phyloP scores from a whole-genome alignment of 2,329 filamentous ascomycete species.

The Drechslerella dactyloides region DNA sequence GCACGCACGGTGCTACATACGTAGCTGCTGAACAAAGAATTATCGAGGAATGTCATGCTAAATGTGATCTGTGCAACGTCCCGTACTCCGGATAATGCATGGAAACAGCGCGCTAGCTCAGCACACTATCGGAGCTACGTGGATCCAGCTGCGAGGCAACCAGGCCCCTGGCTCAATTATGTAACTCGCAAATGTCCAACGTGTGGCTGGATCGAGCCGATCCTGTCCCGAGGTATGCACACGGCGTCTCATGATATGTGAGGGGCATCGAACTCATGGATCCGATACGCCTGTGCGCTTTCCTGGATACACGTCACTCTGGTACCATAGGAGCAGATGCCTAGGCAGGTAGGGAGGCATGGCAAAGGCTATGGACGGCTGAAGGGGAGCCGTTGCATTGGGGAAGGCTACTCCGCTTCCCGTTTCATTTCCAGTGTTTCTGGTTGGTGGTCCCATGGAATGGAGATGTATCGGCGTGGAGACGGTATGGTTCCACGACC shows the following conservation, averaged over 20 bases:
- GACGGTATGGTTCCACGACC: neutral
- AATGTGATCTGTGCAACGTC: too few species aligned
- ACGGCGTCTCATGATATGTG: neutral
- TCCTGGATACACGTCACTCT: constrained; percentile 27
- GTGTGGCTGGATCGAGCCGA: neutral
- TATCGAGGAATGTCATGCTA: too few species aligned
- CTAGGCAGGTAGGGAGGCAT: neutral
- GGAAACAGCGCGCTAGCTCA: too few species aligned
- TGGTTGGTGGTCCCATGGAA: constrained; percentile 40
- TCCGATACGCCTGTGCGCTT: constrained; percentile 26
- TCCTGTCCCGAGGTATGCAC: neutral
- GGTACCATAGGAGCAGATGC: constrained; percentile 20
- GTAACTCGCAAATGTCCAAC: neutral
- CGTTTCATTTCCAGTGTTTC: constrained; percentile 43
- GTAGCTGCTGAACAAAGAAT: too few species aligned
- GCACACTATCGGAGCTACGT: too few species aligned
- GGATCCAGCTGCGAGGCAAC: too few species aligned
- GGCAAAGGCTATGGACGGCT: neutral
- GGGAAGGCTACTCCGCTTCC: constrained; percentile 31
- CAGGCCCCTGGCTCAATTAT: too few species aligned
- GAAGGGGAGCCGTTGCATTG: neutral
- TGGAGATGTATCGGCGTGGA: constrained; percentile 12
- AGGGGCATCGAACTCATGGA: neutral
- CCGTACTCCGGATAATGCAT: too few species aligned
- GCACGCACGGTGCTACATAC: too few species aligned